phyloP scores from a whole-genome alignment of 768 basidiomycete species.

The Termitomyces sp. region DNA sequence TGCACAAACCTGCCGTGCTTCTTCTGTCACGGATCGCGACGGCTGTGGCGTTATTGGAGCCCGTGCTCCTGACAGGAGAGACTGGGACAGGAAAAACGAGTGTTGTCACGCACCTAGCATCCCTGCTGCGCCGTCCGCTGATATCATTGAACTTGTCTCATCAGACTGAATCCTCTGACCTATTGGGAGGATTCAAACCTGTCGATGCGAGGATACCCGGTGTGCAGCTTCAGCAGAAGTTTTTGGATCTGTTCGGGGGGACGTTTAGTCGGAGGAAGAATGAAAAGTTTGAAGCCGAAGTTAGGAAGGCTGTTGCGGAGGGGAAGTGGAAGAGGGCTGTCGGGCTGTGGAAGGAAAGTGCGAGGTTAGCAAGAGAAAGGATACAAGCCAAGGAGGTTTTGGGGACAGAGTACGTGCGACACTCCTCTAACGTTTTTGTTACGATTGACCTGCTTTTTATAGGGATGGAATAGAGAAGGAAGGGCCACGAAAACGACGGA shows the following conservation, averaged over 20 bases:
- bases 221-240: conserved; percentile 60
- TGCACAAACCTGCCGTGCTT: conserved; percentile 79
- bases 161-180: conserved; percentile 92
- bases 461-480: conserved; percentile 26
- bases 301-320: conserved; percentile 75
- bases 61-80: conserved; percentile 90
- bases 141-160: conserved; percentile 92
- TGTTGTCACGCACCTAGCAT: conserved; percentile 79
- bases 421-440: background rate
- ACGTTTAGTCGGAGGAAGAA: conserved; percentile 93
- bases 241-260: conserved; percentile 72
- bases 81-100: conserved; percentile 99
- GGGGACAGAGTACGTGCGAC: conserved; percentile 18
- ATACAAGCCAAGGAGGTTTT: conserved; percentile 32
- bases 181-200: conserved; percentile 96
- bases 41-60: conserved; percentile 68
- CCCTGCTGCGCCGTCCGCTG: conserved; percentile 67
- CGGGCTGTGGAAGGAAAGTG: conserved; percentile 78
- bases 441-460: background rate
- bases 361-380: conserved; percentile 60
- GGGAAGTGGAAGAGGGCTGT: conserved; percentile 83
- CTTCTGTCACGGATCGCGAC: conserved; percentile 79
- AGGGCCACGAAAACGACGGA: conserved; percentile 14
- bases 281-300: conserved; percentile 74
- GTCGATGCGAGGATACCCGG: conserved; percentile 82